Conservation (phyloP, 2,329 filamentous ascomycete species). For the Geosmithia putterillii region DNA sequence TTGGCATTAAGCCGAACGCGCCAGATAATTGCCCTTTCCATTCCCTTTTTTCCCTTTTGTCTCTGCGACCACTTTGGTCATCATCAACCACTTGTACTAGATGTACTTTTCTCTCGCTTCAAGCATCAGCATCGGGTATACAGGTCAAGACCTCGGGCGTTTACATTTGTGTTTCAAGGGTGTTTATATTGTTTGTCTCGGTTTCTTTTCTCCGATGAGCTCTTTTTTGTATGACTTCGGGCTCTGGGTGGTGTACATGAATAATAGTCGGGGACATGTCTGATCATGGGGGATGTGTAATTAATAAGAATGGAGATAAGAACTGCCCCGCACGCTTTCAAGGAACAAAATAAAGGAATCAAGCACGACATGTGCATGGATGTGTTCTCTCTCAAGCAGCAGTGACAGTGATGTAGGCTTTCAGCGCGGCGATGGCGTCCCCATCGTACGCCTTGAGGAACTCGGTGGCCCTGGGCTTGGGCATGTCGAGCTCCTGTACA, state of each 20-base stretch:
- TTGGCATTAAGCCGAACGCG: too few relatives aligned
- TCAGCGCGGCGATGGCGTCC: conserved; percentile 54
- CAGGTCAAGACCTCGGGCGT: neutral
- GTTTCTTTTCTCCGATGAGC: neutral
- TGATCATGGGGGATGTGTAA: neutral
- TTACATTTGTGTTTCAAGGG: neutral
- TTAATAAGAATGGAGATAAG: neutral
- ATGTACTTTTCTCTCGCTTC: neutral
- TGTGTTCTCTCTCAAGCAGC: neutral
- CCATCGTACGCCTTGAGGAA: conserved; percentile 61
- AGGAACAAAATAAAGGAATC: neutral
- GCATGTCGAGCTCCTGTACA: conserved; percentile 60
- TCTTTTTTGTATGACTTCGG: neutral
- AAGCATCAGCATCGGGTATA: neutral
- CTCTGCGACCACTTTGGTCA: too few relatives aligned
- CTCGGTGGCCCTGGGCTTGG: conserved; percentile 62
- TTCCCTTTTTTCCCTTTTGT: neutral
- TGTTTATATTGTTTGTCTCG: neutral
- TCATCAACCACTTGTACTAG: too few relatives aligned
- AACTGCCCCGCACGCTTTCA: too few relatives aligned
- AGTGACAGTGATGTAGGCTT: conserved; percentile 29
- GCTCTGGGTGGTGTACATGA: neutral
- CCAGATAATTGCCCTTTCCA: too few relatives aligned
- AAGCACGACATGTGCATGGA: neutral
- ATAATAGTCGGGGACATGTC: neutral